A percentile compares a stretch with the other conserved stretches of the same genome.
Conservation (phyloP, 2,329 filamentous ascomycete genomes). For the Sarocladiaceae sp. region DNA sequence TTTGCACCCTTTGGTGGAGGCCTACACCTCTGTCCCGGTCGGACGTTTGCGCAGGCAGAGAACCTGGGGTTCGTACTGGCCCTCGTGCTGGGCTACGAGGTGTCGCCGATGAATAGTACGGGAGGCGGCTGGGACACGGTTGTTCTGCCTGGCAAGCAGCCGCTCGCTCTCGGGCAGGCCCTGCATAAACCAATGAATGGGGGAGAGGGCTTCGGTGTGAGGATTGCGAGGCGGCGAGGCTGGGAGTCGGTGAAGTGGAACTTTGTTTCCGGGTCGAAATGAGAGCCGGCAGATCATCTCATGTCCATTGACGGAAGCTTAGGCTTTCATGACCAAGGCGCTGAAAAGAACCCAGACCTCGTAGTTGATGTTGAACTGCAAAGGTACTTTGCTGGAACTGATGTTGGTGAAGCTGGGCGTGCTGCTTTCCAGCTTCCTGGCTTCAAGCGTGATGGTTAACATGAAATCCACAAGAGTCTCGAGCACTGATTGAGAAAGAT, state of each 20-base stretch:
- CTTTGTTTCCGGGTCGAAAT: not conserved
- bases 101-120: constrained; percentile 15
- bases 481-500: too few species aligned
- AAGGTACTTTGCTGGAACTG: too few species aligned
- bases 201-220: constrained; percentile 7
- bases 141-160: constrained; percentile 2
- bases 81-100: constrained; percentile 24
- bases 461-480: too few species aligned
- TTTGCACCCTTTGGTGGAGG: constrained; percentile 27
- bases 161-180: constrained; percentile 4
- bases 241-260: constrained; percentile 12
- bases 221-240: constrained; percentile 10
- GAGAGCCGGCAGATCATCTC: too few species aligned
- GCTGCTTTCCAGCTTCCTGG: too few species aligned
- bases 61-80: constrained; percentile 22
- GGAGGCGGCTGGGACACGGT: constrained; percentile 6
- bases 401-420: too few species aligned
- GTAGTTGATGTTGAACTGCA: too few species aligned
- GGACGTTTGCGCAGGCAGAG: constrained; percentile 27
- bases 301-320: too few species aligned
- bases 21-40: constrained; percentile 24
- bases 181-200: constrained; percentile 11
- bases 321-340: too few species aligned
- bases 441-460: too few species aligned
- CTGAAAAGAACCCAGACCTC: too few species aligned